Evolutionary conservation across 73 alveolate species (phyloP).

Genomic region (Uronychia setigera): DNA sequence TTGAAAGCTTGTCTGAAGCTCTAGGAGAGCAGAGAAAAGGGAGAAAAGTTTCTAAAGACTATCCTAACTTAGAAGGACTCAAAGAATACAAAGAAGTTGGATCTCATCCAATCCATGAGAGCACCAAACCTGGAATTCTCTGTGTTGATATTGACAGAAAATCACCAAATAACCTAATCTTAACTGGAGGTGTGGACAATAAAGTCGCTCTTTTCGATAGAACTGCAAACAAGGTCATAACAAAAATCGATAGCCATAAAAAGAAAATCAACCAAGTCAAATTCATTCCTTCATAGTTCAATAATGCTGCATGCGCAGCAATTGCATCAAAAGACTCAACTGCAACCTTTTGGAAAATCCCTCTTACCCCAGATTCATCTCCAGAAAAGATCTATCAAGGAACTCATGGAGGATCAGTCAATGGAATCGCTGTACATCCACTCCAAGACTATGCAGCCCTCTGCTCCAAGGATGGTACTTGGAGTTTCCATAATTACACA

Average conservation of each 20-base stretch:
- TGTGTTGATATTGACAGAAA: constrained; percentile 54
- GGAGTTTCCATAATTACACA: constrained; percentile 44
- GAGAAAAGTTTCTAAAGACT: constrained; percentile 14
- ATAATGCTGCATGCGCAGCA: neutral
- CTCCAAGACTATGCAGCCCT: constrained; percentile 36
- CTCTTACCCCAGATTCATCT: neutral
- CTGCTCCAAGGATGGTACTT: constrained; percentile 16
- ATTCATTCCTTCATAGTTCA: neutral
- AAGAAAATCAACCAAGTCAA: constrained; percentile 1
- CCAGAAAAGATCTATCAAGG: neutral
- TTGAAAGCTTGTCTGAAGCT: constrained; percentile 15
- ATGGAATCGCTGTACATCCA: constrained; percentile 29
- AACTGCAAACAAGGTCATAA: constrained; percentile 1
- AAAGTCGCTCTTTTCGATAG: constrained; percentile 32
- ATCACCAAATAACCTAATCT: constrained; percentile 4
- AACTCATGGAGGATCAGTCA: constrained; percentile 15
- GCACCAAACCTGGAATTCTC: constrained; percentile 61
- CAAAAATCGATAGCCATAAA: constrained; percentile 21
- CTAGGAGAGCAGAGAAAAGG: constrained; percentile 11
- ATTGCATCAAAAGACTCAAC: neutral
- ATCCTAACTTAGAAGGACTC: constrained; percentile 1
- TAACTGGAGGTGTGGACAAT: constrained; percentile 43
- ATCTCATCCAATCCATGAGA: constrained; percentile 46
- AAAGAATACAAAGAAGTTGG: constrained; percentile 8
- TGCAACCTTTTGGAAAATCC: neutral